Base-by-base conservation (phyloP, 2,329 filamentous ascomycete species). In the Dothistroma pini region DNA sequence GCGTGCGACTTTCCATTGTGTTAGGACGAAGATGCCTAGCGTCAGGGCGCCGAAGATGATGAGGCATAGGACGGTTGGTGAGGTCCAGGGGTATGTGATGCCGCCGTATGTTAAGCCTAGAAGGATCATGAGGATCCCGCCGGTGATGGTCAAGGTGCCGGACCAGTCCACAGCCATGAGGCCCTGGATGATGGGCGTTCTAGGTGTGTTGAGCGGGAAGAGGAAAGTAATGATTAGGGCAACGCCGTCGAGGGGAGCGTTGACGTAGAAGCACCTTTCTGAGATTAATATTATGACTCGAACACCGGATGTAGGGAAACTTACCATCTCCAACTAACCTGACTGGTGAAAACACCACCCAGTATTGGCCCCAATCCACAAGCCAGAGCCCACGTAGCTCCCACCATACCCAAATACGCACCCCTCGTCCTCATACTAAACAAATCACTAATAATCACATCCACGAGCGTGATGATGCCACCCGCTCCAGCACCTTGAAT, bases 31-130 rank as follows among this genome's bases (percentile, higher is more conserved):
- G 44, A 91, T 64, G 11, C 63, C 82, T 44, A 66, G 67, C 8
- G 81, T 80, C 19, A 89, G 56, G 22, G 84, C 70, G 29, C 91
- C 90, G 66, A 93, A 91, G 52, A 93, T 77, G 65, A 95, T 81
- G 32, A 96, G 81, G 68, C 89, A 92, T 68, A 96, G 82, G 38
- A 92, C 88, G 0, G 84, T 87, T 1, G 88, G 80, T 0, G 89
- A 92, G 56, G 76, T 75, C 91, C 91, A 96, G 1, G 91, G 88
- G 66, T 84, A 85, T 19, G 81, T 80, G 57, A 91, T 83, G 54
- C 90, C 91, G 59, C 91, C 92, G 63, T 93, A 90, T 71, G 95
- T 88, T 10, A 96, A 83, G 0, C 91, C 92, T 44, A 96, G 85
- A 2, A 96, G 84, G 65, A 96, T 81, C 89, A 96, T 93, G 22